Conservation (phyloP, 306 rosid species). For the Acacia acuminata region DNA sequence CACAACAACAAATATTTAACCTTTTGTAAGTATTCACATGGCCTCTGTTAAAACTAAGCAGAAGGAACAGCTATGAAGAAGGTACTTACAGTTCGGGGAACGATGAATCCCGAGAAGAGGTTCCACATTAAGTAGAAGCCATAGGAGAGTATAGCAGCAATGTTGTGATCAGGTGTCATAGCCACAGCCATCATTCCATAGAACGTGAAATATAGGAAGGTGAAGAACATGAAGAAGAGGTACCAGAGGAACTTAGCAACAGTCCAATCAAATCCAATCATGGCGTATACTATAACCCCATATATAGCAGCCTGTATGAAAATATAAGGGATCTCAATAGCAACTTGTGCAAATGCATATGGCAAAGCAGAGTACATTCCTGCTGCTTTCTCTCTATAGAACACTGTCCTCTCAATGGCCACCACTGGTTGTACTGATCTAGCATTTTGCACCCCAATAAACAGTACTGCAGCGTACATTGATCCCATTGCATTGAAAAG, state of each 20-base stretch:
- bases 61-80: background rate
- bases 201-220: conserved; percentile 70
- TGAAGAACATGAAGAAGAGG: conserved; percentile 81
- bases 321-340: conserved; percentile 77
- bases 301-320: conserved; percentile 53
- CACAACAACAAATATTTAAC: background rate
- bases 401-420: conserved; percentile 86
- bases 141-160: conserved; percentile 66
- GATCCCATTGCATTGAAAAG: conserved; percentile 86
- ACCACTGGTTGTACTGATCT: conserved; percentile 78
- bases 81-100: conserved; percentile 68
- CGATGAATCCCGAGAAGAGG: conserved; percentile 78
- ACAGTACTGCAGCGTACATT: conserved; percentile 77
- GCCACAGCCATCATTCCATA: conserved; percentile 94
- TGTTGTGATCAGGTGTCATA: conserved; percentile 65
- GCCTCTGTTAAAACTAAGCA: background rate
- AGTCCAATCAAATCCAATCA: conserved; percentile 79
- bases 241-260: conserved; percentile 71
- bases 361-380: conserved; percentile 92
- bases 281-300: conserved; percentile 68
- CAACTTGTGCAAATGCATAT: conserved; percentile 86
- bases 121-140: conserved; percentile 80
- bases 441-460: conserved; percentile 74
- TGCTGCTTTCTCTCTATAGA: conserved; percentile 88
- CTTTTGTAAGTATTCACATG: background rate